phyloP scores from a whole-genome alignment of 768 basidiomycete species.

The Lactarius vividus region DNA sequence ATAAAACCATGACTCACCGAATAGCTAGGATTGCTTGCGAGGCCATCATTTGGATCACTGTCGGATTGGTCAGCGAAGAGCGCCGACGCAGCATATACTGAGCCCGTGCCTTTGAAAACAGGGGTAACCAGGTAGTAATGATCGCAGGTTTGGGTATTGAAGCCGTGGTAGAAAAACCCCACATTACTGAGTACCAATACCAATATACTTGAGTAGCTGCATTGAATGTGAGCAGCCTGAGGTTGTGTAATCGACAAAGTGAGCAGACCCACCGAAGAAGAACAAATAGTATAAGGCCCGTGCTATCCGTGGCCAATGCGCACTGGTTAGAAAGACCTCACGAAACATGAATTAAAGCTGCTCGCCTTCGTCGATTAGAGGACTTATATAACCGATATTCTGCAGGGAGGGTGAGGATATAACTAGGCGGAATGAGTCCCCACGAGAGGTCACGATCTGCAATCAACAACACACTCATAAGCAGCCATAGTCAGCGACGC shows the following conservation, averaged over 20 bases:
- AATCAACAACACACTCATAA: conserved; percentile 22
- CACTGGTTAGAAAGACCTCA: neutral
- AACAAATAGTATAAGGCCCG: conserved; percentile 22
- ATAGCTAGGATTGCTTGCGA: conserved; percentile 65
- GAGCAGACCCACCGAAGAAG: conserved; percentile 19
- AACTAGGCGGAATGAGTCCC: conserved; percentile 12
- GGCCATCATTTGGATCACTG: conserved; percentile 61
- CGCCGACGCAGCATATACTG: neutral
- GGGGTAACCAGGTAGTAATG: conserved; percentile 53
- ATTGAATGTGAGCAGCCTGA: neutral
- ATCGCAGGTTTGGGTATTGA: conserved; percentile 45
- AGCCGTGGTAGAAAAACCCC: conserved; percentile 54
- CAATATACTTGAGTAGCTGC: conserved; percentile 46
- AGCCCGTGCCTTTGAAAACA: conserved; percentile 55
- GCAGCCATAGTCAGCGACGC: conserved; percentile 23
- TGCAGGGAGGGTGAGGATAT: conserved; percentile 25
- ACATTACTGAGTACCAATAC: conserved; percentile 52
- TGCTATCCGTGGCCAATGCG: conserved; percentile 2
- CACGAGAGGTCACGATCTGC: neutral
- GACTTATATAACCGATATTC: conserved; percentile 25
- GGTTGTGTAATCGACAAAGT: neutral
- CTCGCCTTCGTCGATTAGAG: conserved; percentile 9
- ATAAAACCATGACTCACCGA: conserved; percentile 39
- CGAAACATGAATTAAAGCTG: neutral
- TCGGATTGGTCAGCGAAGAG: neutral